Percentiles rank a stretch among this genome's conserved stretches.
phyloP scores from a whole-genome alignment of 2,329 filamentous ascomycete genomes.

The Ophiostoma piceae region DNA sequence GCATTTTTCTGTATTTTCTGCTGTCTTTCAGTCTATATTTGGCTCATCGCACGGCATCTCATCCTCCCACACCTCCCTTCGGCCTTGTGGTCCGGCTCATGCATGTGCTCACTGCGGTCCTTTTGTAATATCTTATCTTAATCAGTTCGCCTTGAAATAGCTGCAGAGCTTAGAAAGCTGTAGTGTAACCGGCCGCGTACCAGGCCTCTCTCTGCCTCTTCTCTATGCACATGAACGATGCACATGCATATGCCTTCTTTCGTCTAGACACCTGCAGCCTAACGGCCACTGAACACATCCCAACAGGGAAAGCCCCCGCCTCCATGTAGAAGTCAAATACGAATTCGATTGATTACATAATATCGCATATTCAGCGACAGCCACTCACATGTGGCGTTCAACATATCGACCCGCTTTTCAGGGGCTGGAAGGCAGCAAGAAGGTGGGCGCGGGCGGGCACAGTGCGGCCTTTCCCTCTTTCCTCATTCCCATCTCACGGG shows the following conservation, averaged over 20 bases:
- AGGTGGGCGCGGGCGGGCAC: background rate
- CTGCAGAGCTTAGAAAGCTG: background rate
- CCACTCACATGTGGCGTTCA: slow-evolving; percentile 17
- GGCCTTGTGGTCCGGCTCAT: slow-evolving; percentile 1
- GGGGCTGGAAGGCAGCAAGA: slow-evolving; percentile 8
- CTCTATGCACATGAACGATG: background rate
- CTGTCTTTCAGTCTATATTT: background rate
- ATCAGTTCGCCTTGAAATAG: background rate
- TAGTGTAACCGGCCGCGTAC: background rate
- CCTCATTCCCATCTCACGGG: slow-evolving; percentile 9
- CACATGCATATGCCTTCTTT: background rate
- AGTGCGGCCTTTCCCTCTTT: background rate
- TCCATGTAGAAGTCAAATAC: background rate
- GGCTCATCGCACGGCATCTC: background rate
- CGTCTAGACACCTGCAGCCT: background rate
- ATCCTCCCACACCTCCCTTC: background rate
- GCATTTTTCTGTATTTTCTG: too few relatives aligned
- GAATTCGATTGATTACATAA: background rate
- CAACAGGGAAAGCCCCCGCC: slow-evolving; percentile 6
- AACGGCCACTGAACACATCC: background rate
- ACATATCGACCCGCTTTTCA: background rate
- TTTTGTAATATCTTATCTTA: background rate
- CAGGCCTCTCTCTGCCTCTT: background rate
- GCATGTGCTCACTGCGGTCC: background rate
- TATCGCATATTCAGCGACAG: background rate